Conservation (phyloP, 2,329 filamentous ascomycete species). For the Plenodomus biglobosus region DNA sequence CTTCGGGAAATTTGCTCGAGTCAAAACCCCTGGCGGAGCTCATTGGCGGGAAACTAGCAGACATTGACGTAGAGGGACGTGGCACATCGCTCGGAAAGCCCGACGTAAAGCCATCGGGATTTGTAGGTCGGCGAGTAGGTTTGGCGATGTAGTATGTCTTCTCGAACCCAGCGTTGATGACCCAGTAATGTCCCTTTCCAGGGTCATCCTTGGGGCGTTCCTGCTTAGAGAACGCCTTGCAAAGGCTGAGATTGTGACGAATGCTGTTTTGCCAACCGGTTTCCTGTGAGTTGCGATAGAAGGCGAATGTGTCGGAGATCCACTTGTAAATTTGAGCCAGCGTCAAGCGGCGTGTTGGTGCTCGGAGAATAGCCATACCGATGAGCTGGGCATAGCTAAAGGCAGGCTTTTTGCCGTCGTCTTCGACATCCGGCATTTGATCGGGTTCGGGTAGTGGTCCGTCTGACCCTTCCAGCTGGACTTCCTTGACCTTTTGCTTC, state of each 20-base stretch:
- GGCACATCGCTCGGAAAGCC: constrained; percentile 36
- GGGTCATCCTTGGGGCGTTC: constrained; percentile 96
- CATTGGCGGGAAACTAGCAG: constrained; percentile 38
- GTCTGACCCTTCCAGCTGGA: constrained; percentile 46
- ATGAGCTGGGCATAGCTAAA: constrained; percentile 96
- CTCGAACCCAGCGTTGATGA: constrained; percentile 87
- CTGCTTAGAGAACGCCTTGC: constrained; percentile 95
- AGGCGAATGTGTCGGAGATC: constrained; percentile 93
- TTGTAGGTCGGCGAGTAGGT: constrained; percentile 59
- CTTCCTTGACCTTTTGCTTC: constrained; percentile 64
- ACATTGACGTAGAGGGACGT: constrained; percentile 45
- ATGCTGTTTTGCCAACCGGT: constrained; percentile 99
- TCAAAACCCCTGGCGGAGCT: constrained; percentile 50
- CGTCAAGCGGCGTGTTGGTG: constrained; percentile 79
- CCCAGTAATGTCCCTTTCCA: constrained; percentile 97
- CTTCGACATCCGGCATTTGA: constrained; percentile 78
- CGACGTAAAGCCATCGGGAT: constrained; percentile 43
- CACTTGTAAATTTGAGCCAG: constrained; percentile 97
- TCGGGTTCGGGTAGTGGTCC: constrained; percentile 66
- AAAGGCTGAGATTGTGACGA: constrained; percentile 92
- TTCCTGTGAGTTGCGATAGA: constrained; percentile 76
- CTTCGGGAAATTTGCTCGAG: constrained; percentile 54
- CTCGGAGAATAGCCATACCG: constrained; percentile 92
- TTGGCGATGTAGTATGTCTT: constrained; percentile 88
- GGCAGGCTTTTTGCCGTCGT: constrained; percentile 84